Percentiles rank a stretch among this genome's conserved stretches.
These are phyloP conservation scores for Pascua sp. DNA, from an alignment of 1,284 basidiomycete genomes.

Conservation along the genomic window DNA sequence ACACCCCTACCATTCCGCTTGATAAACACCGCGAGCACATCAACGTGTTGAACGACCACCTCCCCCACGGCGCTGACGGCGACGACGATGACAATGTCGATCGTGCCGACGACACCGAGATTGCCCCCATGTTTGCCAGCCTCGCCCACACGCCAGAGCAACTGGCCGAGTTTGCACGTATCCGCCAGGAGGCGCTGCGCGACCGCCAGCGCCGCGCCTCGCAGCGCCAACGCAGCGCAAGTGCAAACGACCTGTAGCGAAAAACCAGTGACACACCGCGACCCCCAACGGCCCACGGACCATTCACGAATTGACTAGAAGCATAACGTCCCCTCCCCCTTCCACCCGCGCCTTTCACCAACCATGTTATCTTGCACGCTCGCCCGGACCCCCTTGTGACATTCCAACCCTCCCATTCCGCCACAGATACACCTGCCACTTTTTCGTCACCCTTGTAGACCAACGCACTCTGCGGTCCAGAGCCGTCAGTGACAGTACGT, in stretches of 20 bases:
- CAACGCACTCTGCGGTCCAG: too few species aligned
- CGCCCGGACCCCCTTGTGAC: too few species aligned
- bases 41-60: neutral
- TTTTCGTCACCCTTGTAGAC: too few species aligned
- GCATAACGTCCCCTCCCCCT: too few species aligned
- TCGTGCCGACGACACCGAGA: conserved; percentile 2
- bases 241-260: conserved; percentile 7
- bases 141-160: conserved; percentile 45
- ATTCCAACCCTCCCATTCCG: too few species aligned
- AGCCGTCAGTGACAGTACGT: too few species aligned
- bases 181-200: conserved; percentile 25
- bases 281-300: too few species aligned
- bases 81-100: neutral
- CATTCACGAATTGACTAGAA: too few species aligned
- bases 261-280: neutral
- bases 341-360: too few species aligned
- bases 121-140: conserved; percentile 38
- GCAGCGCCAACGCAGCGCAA: neutral
- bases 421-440: too few species aligned
- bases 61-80: neutral
- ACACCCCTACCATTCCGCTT: neutral
- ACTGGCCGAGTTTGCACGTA: conserved; percentile 36
- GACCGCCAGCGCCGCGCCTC: conserved; percentile 10
- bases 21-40: neutral
- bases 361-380: too few species aligned